These are phyloP conservation scores for Ophiorrhiza pumila DNA, from an alignment of 257 asterid species.

Conservation along the genomic window DNA sequence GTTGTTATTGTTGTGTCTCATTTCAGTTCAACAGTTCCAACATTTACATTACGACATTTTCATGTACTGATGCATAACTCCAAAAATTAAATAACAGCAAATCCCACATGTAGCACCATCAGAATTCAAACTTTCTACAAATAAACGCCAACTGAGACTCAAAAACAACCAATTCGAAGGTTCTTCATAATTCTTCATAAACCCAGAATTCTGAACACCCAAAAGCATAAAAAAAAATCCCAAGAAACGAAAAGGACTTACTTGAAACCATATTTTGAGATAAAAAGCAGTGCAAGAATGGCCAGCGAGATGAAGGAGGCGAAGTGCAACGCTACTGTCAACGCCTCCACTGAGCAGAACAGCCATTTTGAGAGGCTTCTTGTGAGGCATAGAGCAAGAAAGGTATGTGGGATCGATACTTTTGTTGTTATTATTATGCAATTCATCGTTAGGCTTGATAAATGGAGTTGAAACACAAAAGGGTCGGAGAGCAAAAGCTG, in stretches of 20 bases:
- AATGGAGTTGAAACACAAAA: slow-evolving; percentile 17
- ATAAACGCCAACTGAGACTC: neutral
- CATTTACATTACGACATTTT: neutral
- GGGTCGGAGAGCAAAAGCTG: neutral
- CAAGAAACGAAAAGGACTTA: slow-evolving; percentile 13
- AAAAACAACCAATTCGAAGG: neutral
- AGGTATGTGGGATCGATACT: slow-evolving; percentile 50
- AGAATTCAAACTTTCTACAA: neutral
- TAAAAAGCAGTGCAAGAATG: slow-evolving; percentile 94
- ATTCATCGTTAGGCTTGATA: slow-evolving; percentile 14
- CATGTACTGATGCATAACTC: neutral
- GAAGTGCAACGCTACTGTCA: slow-evolving; percentile 94
- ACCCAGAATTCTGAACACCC: neutral
- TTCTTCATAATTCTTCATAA: neutral
- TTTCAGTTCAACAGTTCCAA: neutral
- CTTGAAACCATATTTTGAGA: slow-evolving; percentile 97
- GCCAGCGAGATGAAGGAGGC: slow-evolving; percentile 94
- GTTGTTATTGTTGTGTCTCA: too few species aligned
- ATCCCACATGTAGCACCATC: neutral
- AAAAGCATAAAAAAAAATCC: too few species aligned
- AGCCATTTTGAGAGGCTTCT: slow-evolving; percentile 74
- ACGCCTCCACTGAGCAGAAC: slow-evolving; percentile 94
- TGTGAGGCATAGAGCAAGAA: slow-evolving; percentile 68
- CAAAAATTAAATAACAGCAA: neutral
- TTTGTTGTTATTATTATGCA: neutral